phyloP scores from a whole-genome alignment of 768 basidiomycete species.

The Boletus pseudo-olivaceus region DNA sequence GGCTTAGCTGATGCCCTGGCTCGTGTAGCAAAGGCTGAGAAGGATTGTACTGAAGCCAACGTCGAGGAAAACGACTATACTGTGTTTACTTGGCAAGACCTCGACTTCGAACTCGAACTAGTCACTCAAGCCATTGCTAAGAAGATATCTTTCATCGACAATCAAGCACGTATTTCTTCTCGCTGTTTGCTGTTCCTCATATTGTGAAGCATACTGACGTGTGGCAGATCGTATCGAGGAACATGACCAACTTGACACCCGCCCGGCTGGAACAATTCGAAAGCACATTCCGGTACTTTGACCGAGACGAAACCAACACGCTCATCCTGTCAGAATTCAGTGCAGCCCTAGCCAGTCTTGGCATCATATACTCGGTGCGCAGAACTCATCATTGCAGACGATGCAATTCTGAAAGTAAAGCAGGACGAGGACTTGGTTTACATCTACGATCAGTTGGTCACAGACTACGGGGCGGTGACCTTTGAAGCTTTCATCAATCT shows the following conservation, averaged over 20 bases:
- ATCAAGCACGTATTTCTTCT: conserved; percentile 59
- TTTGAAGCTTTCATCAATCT: conserved; percentile 95
- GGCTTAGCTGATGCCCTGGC: conserved; percentile 55
- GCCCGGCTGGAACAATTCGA: conserved; percentile 97
- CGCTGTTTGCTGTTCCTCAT: not conserved
- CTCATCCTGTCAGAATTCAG: conserved; percentile 81
- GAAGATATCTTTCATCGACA: conserved; percentile 95
- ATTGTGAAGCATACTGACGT: conserved; percentile 9
- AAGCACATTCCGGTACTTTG: conserved; percentile 96
- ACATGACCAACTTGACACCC: conserved; percentile 91
- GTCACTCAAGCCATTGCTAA: conserved; percentile 77
- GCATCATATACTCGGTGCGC: conserved; percentile 84
- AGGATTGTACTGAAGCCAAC: conserved; percentile 79
- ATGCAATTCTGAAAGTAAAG: not conserved
- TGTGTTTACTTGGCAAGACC: conserved; percentile 82
- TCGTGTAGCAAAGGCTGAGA: conserved; percentile 61
- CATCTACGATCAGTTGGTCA: conserved; percentile 75
- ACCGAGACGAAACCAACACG: conserved; percentile 88
- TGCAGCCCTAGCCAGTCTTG: conserved; percentile 91
- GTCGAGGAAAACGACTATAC: conserved; percentile 98
- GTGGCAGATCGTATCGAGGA: conserved; percentile 83
- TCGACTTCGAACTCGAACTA: conserved; percentile 85
- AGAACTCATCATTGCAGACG: not conserved
- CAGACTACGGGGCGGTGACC: conserved; percentile 83
- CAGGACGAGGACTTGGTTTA: conserved; percentile 85